Evolutionary conservation across 176 grass and related monocot species (phyloP).

Genomic region (Carex pumila): DNA sequence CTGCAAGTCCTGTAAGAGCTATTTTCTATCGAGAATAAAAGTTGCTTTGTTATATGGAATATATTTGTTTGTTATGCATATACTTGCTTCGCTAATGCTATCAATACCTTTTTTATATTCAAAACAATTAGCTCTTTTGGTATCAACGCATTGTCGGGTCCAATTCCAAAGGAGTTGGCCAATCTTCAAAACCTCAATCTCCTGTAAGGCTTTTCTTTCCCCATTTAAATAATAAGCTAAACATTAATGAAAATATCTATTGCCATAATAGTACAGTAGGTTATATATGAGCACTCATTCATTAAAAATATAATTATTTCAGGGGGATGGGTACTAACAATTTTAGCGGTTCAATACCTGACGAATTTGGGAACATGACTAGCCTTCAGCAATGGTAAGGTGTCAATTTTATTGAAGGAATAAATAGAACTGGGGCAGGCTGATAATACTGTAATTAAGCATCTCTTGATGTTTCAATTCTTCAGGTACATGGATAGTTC

Average conservation of each 20-base stretch:
- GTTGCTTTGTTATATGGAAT: background rate
- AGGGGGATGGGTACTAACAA: conserved; percentile 52
- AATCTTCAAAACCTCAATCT: conserved; percentile 39
- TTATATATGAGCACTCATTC: background rate
- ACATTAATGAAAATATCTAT: background rate
- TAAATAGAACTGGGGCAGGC: background rate
- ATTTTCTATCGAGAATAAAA: background rate
- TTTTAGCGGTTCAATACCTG: conserved; percentile 69
- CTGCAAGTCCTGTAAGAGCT: background rate
- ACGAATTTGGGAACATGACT: conserved; percentile 52
- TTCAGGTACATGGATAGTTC: conserved; percentile 63
- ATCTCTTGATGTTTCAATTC: background rate
- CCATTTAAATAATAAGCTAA: background rate
- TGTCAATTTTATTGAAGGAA: background rate
- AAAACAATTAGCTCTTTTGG: conserved; percentile 42
- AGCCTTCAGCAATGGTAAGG: conserved; percentile 47
- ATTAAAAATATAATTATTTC: conserved; percentile 26
- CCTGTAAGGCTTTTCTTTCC: conserved; percentile 42
- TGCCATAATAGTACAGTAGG: background rate
- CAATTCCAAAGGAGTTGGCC: conserved; percentile 72
- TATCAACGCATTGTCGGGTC: conserved; percentile 72
- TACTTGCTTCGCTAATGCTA: background rate
- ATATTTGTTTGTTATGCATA: background rate
- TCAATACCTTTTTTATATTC: background rate
- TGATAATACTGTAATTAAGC: background rate